A percentile compares a stretch with the other conserved stretches of the same genome.
Evolutionary conservation across 768 basidiomycete genomes (phyloP).

Genomic region (Bullera alba): DNA sequence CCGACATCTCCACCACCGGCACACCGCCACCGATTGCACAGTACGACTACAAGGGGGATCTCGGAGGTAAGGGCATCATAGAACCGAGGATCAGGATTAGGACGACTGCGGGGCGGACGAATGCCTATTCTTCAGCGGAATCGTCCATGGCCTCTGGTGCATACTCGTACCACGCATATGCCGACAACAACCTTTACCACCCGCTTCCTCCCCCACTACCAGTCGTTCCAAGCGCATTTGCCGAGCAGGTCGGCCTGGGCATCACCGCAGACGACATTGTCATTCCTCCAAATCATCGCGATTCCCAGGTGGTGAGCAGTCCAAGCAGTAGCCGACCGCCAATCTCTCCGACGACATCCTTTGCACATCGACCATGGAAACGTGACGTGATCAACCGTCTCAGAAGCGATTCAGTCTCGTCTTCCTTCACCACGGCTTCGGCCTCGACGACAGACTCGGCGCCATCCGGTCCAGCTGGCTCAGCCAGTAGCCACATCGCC

Average conservation of each 20-base stretch:
- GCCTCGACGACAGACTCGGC: conserved; percentile 2
- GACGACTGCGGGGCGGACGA: conserved; percentile 21
- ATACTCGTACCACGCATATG: conserved; percentile 23
- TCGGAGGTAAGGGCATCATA: conserved; percentile 10
- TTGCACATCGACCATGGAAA: conserved; percentile 31
- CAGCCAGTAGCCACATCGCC: neutral
- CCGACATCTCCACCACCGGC: conserved; percentile 29
- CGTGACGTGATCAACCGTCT: conserved; percentile 25
- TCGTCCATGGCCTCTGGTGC: conserved; percentile 32
- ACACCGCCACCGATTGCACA: conserved; percentile 25
- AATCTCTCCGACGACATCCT: conserved; percentile 16
- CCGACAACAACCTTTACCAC: conserved; percentile 18
- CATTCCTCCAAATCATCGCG: conserved; percentile 4
- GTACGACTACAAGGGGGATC: conserved; percentile 21
- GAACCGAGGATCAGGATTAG: conserved; percentile 23
- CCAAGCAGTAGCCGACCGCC: conserved; percentile 7
- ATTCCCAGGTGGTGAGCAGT: conserved; percentile 2
- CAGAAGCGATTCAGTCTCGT: conserved; percentile 29
- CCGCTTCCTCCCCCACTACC: conserved; percentile 37
- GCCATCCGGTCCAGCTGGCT: neutral
- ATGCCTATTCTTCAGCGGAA: conserved; percentile 34
- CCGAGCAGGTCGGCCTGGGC: conserved; percentile 30
- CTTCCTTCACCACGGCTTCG: conserved; percentile 19
- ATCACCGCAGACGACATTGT: conserved; percentile 16
- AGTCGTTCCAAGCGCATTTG: conserved; percentile 12